Evolutionary conservation across 2,329 filamentous ascomycete species (phyloP).

Genomic region (Aspergillus quadrilineatus): DNA sequence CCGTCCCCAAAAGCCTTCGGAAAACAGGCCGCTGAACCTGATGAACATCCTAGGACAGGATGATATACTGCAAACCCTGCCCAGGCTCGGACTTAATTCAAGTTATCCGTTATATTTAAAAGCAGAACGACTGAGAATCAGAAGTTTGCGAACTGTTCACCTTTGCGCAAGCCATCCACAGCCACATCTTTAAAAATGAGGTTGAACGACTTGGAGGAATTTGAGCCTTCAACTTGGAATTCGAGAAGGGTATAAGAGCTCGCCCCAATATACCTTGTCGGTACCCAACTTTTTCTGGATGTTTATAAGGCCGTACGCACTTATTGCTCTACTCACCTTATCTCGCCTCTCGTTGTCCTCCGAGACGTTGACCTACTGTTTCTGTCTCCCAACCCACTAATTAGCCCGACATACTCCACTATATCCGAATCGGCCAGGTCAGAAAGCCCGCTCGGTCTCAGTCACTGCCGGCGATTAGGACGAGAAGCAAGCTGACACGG

Average conservation of each 20-base stretch:
- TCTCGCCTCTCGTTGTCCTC: neutral
- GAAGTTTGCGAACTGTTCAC: no score
- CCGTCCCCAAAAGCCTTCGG: neutral
- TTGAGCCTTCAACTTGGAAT: no score
- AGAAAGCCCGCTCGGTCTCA: constrained; percentile 18
- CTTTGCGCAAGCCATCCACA: no score
- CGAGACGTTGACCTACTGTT: constrained; percentile 5
- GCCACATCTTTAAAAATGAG: no score
- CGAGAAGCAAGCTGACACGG: constrained; percentile 5
- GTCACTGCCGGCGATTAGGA: constrained; percentile 23
- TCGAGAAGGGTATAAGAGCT: neutral
- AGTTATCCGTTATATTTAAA: no score
- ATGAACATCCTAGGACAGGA: neutral
- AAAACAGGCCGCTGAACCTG: neutral
- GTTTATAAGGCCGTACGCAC: neutral
- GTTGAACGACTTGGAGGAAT: neutral
- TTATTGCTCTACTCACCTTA: neutral
- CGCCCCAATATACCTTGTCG: neutral
- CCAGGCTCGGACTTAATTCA: no score
- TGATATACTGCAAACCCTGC: neutral
- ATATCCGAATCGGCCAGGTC: constrained; percentile 12
- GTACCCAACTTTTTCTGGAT: no score
- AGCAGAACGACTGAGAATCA: no score
- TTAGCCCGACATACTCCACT: constrained; percentile 9
- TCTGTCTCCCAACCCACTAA: constrained; percentile 17